Base-by-base conservation (phyloP, 1,139 yeast species). In the Meyerozyma guilliermondii region DNA sequence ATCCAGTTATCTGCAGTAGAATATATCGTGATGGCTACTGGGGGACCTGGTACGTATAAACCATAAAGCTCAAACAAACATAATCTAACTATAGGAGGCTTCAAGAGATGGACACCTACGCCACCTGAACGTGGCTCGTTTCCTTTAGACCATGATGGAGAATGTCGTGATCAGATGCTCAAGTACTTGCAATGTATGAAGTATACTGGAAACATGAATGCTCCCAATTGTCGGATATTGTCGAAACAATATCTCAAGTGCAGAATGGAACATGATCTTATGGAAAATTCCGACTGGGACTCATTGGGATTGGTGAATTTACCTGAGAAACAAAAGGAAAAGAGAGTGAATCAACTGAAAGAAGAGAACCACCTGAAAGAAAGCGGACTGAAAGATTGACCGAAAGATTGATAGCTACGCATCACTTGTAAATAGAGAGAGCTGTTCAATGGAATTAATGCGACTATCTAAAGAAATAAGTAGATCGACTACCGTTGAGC, bases 81-180 rank as follows among this genome's bases (percentile, higher is more conserved):
- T 13, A 29, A 7, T 11, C 33, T 29, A 29, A 29, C 33, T 16
- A 18, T 13, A 29, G 60, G 60, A n/a, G 70, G 56, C 65, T 53
- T 64, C 65, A 66, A 78, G 49, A 65, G 79, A 30, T 72, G 85
- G 76, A 75, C 87, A 16, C 96, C 97, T 11, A 84, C 92, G 0
- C 96, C 98, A 23, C 98, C 98, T 4, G 96, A 91, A 53, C 71
- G 96, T 53, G 98, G 98, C 0, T 87, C 97, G 0, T 92, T 92
- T 62, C 98, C 98, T 1, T 70, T 92, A 41, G 98, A 92, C 56
- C 98, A 92, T 58, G 87, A 81, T 48, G 87, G 82, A 1, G 98
- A 92, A 53, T 92, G 98, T 59, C 79, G 81, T 14, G 71, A 71
- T 20, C 77, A 80, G 48, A 92, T 89, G 95, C 62, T 71, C 42